Conservation (phyloP, 2,329 filamentous ascomycete species). For the Fonsecaea erecta region DNA sequence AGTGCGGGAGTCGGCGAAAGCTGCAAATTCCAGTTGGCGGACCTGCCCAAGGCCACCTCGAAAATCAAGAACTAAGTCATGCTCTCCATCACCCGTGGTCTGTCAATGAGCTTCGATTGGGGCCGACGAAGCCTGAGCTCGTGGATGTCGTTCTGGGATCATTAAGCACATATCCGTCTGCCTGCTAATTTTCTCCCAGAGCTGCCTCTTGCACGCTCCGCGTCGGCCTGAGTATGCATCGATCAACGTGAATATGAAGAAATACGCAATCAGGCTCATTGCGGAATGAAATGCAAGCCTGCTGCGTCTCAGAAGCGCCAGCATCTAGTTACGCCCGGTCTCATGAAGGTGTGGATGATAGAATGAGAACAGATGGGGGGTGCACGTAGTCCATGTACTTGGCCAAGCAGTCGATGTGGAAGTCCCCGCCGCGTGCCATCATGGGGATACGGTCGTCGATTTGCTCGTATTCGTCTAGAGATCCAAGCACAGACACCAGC, state of each 20-base stretch:
- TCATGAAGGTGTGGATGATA: conserved; percentile 62
- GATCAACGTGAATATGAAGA: conserved; percentile 52
- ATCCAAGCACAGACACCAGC: conserved; percentile 9
- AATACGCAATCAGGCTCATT: conserved; percentile 62
- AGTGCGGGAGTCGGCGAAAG: conserved; percentile 43
- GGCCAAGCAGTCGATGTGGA: conserved; percentile 52
- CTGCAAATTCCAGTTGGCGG: conserved; percentile 42
- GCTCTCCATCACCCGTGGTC: conserved; percentile 40
- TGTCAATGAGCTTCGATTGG: conserved; percentile 29
- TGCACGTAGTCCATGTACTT: conserved; percentile 67
- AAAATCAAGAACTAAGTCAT: conserved; percentile 46
- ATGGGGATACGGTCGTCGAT: conserved; percentile 22
- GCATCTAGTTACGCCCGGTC: conserved; percentile 64
- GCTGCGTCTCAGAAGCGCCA: conserved; percentile 57
- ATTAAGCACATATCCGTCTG: conserved; percentile 30
- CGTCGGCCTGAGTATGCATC: conserved; percentile 12
- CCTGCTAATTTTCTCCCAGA: conserved; percentile 10
- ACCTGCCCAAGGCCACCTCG: conserved; percentile 39
- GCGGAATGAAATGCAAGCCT: conserved; percentile 63
- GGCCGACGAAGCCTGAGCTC: conserved; percentile 22
- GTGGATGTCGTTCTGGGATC: conserved; percentile 35
- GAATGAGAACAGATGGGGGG: conserved; percentile 66
- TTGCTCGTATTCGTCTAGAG: conserved; percentile 17
- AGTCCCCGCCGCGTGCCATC: conserved; percentile 10
- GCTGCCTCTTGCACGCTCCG: conserved; percentile 4